Evolutionary conservation across 305 asterid genomes (phyloP), one percentile per base, ranked within the genome.

Genomic region (Striga hermonthica): DNA sequence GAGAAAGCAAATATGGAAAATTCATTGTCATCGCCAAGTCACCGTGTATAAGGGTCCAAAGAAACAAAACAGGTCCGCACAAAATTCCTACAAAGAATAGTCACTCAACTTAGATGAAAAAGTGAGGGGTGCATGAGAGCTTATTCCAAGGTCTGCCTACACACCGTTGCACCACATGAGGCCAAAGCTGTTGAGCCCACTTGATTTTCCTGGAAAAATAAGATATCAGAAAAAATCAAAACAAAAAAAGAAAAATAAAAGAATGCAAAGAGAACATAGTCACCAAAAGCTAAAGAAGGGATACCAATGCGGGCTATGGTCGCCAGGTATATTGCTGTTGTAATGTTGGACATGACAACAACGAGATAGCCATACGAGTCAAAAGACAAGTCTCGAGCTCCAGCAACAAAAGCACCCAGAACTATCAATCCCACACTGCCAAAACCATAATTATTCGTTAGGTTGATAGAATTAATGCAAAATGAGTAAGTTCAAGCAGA

Each of bases 91-190:
- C 62, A 58, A 40, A 66, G 60, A 62, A 14, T 5, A 64, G 28
- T 35, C 45, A 10, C 34, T 52, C 55, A 41, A 64, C 40, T 56
- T 40, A 44, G 59, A 55, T n/a, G 53, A 57, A 12, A 12, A 57
- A 47, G 37, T 15, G 16, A 53, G 9, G 16, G 8, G 48, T 38
- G 48, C 22, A 59, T 54, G 65, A 14, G 28, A 1, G 11, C 28
- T 14, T 47, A 13, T 57, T 60, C 43, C 68, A 65, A 7, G 48
- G 36, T 63, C 64, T 11, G 31, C 56, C 44, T 40, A 70, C 95
- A 40, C 71, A 91, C 96, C 95, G 37, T 92, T 92, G 86, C 98
- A 92, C 98, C 98, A 92, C 97, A 92, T 92, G 62, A 92, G 96
- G 60, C 97, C 98, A 75, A 91, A 91, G 80, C 91, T 91, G 75